Base-by-base conservation (phyloP, 371 early-diverging fungal genomes). In the Actinomucor elegans region DNA sequence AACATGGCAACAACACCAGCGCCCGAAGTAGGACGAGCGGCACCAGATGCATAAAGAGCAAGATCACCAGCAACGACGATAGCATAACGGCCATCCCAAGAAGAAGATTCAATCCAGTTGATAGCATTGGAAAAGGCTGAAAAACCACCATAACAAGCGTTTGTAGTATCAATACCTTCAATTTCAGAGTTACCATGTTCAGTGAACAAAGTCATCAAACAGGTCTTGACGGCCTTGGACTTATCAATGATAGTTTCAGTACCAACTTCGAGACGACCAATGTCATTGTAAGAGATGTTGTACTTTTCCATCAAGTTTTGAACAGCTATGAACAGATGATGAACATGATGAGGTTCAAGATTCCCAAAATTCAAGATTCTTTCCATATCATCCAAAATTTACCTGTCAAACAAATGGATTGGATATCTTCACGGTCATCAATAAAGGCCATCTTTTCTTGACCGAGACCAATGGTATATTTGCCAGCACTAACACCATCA, bases 101-200 rank as follows among this genome's bases (percentile, higher is more conserved):
- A 84, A 4, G 91, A 86, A 17, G 91, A 91, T 66, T 96, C 94
- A 50, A 96, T 66, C 98, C 98, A 99, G 83, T 95, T 90, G 66
- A 97, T 74, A 37, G 97, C 88, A 69, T 96, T 95, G 80, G 97
- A 94, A 58, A 99, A 86, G 32, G 97, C 96, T 60, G 86, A 88
- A 37, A 97, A 96, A 55, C 98, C 99, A 60, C 99, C 98, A 66
- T 98, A 98, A 84, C 99, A 99, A 26, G 99, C 99, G 67, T 98
- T 98, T 70, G 92, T 96, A 50, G 94, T 96, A 65, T 97, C 97
- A 51, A 97, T 89, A 44, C 98, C 99, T 71, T 94, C 95, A 44
- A 99, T 90, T 63, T 88, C 89, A 36, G 81, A 83, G 84, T 98
- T 98, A 42, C 93, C 95, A 42, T 90, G 85, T 57, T 90, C 92